Base-by-base conservation (phyloP, 257 asterid genomes). In the Lavandula angustifolia region DNA sequence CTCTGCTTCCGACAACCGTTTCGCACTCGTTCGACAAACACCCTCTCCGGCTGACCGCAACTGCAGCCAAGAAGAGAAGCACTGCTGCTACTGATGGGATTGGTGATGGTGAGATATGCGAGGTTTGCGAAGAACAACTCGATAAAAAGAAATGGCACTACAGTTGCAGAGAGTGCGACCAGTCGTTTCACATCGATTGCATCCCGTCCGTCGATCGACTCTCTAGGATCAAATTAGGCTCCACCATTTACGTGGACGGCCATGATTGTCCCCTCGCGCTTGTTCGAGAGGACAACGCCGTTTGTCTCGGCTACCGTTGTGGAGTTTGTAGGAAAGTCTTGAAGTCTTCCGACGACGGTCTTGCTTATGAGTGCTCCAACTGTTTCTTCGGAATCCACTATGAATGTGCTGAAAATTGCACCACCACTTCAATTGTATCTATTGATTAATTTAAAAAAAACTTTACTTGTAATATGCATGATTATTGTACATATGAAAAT, bases 121-220 rank as follows among this genome's bases (percentile, higher is more conserved):
- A 42, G 48, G 16, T 42, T 5, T 42, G 48, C 3, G 48, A 42
- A 42, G 9, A 17, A 2, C 3, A 22, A 4, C 1, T 59, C 3
- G 37, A 18, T 0, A 49, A 29, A 9, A 16, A 1, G 6, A 6
- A 6, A 6, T 56, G 62, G 62, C 8, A 34, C 31, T 56, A 56
- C 27, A 33, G 42, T 7, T 56, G 62, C 42, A 1, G 5, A 3
- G 47, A 56, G 3, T 56, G 62, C 5, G n/a, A 34, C 6, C 29
- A 13, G 31, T 34, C 29, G 1, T 56, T 56, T 34, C 62, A 56
- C 22, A 14, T 56, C 37, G 31, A 7, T 13, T 56, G 62, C 62
- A 32, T 55, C 6, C 62, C 62, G 3, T 2, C 10, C 6, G 14
- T 55, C 6, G 40, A 33, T 14, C 62, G 1, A 1, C 62, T 32